Evolutionary conservation across 2,329 filamentous ascomycete genomes (phyloP).

Genomic region (Hortaea sp.): DNA sequence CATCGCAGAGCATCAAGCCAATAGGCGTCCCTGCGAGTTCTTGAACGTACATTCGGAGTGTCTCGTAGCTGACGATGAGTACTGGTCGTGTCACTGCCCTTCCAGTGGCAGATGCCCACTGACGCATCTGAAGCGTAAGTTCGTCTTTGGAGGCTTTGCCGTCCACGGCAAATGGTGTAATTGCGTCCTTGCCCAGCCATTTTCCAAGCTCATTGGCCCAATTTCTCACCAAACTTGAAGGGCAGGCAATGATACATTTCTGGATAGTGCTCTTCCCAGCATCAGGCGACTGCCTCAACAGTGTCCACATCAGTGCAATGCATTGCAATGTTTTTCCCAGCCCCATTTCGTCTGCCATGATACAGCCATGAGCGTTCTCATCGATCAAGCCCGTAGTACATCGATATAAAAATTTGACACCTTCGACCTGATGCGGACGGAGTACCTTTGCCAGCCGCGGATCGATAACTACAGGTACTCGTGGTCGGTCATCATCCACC

Average conservation of each 20-base stretch:
- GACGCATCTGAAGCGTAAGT: slow-evolving; percentile 75
- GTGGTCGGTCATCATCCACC: slow-evolving; percentile 61
- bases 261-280: slow-evolving; percentile 91
- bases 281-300: slow-evolving; percentile 89
- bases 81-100: slow-evolving; percentile 82
- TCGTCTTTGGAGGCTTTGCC: slow-evolving; percentile 95
- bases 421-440: slow-evolving; percentile 93
- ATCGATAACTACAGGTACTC: slow-evolving; percentile 96
- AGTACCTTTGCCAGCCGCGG: slow-evolving; percentile 80
- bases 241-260: slow-evolving; percentile 94
- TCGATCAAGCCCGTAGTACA: slow-evolving; percentile 95
- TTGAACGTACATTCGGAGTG: slow-evolving; percentile 79
- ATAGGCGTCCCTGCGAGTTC: slow-evolving; percentile 85
- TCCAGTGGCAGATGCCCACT: slow-evolving; percentile 91
- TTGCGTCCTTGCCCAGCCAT: slow-evolving; percentile 87
- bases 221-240: slow-evolving; percentile 90
- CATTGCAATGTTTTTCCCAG: slow-evolving; percentile 95
- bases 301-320: slow-evolving; percentile 91
- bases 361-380: slow-evolving; percentile 86
- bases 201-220: slow-evolving; percentile 97
- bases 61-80: slow-evolving; percentile 97
- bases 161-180: slow-evolving; percentile 90
- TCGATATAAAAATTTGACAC: slow-evolving; percentile 93
- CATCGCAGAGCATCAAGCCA: slow-evolving; percentile 86
- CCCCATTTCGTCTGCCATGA: slow-evolving; percentile 99